Percentiles rank a stretch among this genome's conserved stretches.
Evolutionary conservation across 1,139 yeast genomes (phyloP).

Genomic region (Pneumocystis murina): DNA sequence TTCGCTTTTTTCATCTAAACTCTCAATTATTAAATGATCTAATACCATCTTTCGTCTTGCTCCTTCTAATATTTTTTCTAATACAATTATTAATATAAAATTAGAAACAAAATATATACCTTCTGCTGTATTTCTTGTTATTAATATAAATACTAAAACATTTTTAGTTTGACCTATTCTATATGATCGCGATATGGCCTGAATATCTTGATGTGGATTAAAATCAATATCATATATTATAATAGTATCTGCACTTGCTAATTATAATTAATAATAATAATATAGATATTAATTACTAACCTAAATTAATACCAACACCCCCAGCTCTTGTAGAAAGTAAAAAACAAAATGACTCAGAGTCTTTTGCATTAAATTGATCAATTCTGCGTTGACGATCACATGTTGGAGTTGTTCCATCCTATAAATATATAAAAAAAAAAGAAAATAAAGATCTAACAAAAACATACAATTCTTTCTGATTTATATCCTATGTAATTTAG

Average conservation of each 20-base stretch:
- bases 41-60: slow-evolving; percentile 73
- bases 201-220: slow-evolving; percentile 88
- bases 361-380: slow-evolving; percentile 54
- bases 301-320: slow-evolving; percentile 61
- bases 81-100: background rate
- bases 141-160: slow-evolving; percentile 62
- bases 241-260: slow-evolving; percentile 75
- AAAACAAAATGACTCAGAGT: slow-evolving; percentile 63
- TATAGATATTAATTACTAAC: background rate
- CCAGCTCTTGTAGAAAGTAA: slow-evolving; percentile 77
- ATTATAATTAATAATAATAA: slow-evolving; percentile 18
- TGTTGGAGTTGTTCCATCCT: slow-evolving; percentile 61
- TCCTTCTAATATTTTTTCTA: slow-evolving; percentile 54
- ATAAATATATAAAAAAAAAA: slow-evolving; percentile 27
- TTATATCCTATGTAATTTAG: background rate
- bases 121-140: slow-evolving; percentile 71
- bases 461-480: slow-evolving; percentile 8
- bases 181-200: slow-evolving; percentile 84
- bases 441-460: background rate
- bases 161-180: slow-evolving; percentile 82
- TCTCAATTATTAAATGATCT: slow-evolving; percentile 62
- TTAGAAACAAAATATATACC: slow-evolving; percentile 19
- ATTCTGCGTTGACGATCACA: slow-evolving; percentile 63
- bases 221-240: slow-evolving; percentile 80
- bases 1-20: slow-evolving; percentile 12